These are phyloP conservation scores for Isabelozyma heimii DNA, from an alignment of 805 yeast species.

Conservation along the genomic window DNA sequence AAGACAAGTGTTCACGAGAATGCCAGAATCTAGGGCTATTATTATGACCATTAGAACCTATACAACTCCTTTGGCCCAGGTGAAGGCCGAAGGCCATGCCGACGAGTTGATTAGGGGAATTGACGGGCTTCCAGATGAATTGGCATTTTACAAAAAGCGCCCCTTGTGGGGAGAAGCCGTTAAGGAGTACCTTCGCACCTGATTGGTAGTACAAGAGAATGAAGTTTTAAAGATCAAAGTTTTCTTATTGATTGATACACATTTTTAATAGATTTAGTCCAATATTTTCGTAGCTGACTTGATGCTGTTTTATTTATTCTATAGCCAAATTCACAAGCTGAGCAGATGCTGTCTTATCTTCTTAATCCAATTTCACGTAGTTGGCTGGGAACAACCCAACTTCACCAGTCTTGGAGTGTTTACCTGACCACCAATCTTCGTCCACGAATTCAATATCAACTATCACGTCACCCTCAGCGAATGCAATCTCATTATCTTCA, in stretches of 20 bases:
- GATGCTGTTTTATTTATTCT: not conserved
- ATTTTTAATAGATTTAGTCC: not conserved
- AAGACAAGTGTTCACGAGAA: constrained; percentile 33
- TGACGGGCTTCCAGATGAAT: constrained; percentile 35
- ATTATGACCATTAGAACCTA: constrained; percentile 38
- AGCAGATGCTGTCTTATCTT: not conserved
- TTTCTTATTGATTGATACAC: not conserved
- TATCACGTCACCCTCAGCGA: constrained; percentile 80
- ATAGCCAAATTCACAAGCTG: constrained; percentile 2
- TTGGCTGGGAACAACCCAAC: constrained; percentile 89
- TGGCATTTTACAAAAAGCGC: constrained; percentile 35
- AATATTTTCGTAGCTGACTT: not conserved
- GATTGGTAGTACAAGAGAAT: not conserved
- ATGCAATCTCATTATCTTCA: constrained; percentile 87
- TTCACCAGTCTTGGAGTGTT: constrained; percentile 60
- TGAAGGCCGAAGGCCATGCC: constrained; percentile 32
- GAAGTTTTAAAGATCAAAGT: not conserved
- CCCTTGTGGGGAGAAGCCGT: constrained; percentile 40
- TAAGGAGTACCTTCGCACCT: constrained; percentile 21
- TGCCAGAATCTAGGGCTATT: constrained; percentile 33
- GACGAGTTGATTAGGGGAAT: constrained; percentile 29
- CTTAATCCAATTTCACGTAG: constrained; percentile 52
- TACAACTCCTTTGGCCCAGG: constrained; percentile 24
- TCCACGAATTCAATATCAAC: constrained; percentile 83
- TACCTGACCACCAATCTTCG: constrained; percentile 98